A percentile compares a stretch with the other conserved stretches of the same genome.
Evolutionary conservation across 2,329 filamentous ascomycete genomes (phyloP).

Genomic region (Penicillium sp.): DNA sequence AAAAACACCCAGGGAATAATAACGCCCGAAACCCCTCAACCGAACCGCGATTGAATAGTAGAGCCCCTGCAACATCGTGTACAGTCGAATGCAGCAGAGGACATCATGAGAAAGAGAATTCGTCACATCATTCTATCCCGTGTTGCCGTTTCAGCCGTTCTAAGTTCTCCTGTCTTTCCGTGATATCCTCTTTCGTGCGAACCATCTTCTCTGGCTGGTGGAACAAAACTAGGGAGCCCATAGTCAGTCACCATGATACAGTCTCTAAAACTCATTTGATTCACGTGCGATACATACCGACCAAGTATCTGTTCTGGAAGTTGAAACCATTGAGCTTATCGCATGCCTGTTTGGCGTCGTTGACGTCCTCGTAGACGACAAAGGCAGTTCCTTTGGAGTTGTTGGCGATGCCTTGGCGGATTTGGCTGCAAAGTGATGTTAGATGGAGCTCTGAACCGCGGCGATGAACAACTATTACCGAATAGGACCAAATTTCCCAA

Average conservation of each 20-base stretch:
- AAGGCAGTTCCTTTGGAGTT: slow-evolving; percentile 98
- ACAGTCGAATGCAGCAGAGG: slow-evolving; percentile 35
- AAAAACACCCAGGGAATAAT: slow-evolving; percentile 32
- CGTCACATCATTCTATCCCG: slow-evolving; percentile 81
- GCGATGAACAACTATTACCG: slow-evolving; percentile 56
- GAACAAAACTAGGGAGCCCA: slow-evolving; percentile 55
- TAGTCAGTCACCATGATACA: not conserved
- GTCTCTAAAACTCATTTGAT: not conserved
- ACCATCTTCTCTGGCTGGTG: slow-evolving; percentile 75
- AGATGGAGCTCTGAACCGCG: slow-evolving; percentile 9
- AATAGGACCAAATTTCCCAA: slow-evolving; percentile 94
- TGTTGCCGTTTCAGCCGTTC: slow-evolving; percentile 97
- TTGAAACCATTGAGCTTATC: slow-evolving; percentile 99
- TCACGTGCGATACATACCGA: slow-evolving; percentile 62
- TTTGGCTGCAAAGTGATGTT: slow-evolving; percentile 63
- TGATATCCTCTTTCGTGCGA: slow-evolving; percentile 88
- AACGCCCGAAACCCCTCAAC: slow-evolving; percentile 43
- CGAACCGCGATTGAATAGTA: slow-evolving; percentile 33
- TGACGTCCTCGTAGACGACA: slow-evolving; percentile 98
- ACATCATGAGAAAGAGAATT: slow-evolving; percentile 31
- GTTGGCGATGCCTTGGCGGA: slow-evolving; percentile 94
- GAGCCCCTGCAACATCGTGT: slow-evolving; percentile 27
- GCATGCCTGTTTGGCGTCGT: slow-evolving; percentile 97
- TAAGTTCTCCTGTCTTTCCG: slow-evolving; percentile 92
- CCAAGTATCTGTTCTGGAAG: slow-evolving; percentile 98